Conservation (phyloP, 176 grass and related monocot genomes). For the Paspalum vaginatum region DNA sequence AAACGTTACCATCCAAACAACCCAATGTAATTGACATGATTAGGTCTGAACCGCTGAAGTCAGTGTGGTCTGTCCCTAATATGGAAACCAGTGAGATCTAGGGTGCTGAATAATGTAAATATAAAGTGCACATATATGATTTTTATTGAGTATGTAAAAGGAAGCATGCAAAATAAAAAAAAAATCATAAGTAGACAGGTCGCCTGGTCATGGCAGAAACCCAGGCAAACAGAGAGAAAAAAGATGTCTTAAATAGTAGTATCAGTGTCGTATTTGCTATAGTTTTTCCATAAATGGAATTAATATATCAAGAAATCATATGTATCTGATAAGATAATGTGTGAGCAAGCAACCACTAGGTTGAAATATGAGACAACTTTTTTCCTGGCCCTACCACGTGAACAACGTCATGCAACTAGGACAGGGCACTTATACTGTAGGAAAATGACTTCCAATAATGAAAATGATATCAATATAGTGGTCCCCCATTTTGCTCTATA, state of each 20-base stretch:
- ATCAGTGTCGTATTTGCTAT: background rate
- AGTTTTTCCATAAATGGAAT: constrained; percentile 27
- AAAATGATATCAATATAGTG: background rate
- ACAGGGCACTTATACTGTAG: constrained; percentile 11
- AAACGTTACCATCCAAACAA: background rate
- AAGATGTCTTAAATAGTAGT: background rate
- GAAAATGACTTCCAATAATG: constrained; percentile 47
- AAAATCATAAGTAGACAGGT: background rate
- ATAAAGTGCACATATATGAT: background rate
- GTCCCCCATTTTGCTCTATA: constrained; percentile 20
- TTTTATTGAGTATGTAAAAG: background rate
- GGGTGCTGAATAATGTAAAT: background rate
- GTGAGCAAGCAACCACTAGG: constrained; percentile 29
- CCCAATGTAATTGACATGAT: background rate
- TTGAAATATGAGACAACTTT: constrained; percentile 19
- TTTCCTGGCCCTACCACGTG: background rate
- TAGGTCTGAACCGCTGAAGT: background rate
- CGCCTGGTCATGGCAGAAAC: background rate
- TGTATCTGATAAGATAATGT: constrained; percentile 2
- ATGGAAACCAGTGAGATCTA: background rate
- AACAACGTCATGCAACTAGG: constrained; percentile 10
- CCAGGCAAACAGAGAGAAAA: background rate
- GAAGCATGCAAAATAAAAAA: background rate
- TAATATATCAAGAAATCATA: background rate
- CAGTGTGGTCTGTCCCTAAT: background rate